phyloP scores from a whole-genome alignment of 768 basidiomycete species.

The Lyophyllum shimeji region DNA sequence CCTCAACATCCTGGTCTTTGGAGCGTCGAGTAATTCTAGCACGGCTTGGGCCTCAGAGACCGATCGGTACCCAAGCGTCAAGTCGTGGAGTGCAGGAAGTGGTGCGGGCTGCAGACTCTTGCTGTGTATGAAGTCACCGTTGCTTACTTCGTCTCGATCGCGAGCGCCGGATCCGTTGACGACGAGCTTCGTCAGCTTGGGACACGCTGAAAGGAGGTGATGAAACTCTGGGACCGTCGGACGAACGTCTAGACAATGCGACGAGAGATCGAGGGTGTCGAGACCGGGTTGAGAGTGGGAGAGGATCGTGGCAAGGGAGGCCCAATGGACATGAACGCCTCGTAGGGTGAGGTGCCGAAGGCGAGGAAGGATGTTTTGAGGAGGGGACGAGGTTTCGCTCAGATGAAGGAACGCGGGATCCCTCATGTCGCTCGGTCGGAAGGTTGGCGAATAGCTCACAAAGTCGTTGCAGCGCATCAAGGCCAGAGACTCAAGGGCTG shows the following conservation, averaged over 20 bases:
- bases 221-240: constrained; percentile 46
- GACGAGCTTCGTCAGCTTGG: constrained; percentile 40
- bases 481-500: constrained; percentile 46
- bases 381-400: constrained; percentile 16
- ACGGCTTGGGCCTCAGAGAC: constrained; percentile 34
- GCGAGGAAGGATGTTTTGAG: constrained; percentile 34
- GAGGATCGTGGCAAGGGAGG: constrained; percentile 32
- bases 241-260: constrained; percentile 53
- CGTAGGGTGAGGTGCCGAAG: constrained; percentile 49
- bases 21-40: constrained; percentile 41
- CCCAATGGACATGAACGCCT: constrained; percentile 61
- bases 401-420: constrained; percentile 33
- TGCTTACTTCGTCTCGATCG: constrained; percentile 25
- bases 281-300: constrained; percentile 42
- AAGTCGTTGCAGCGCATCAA: constrained; percentile 65
- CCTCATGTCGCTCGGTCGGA: constrained; percentile 41
- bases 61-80: constrained; percentile 47
- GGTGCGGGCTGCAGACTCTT: constrained; percentile 29
- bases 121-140: constrained; percentile 10
- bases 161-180: constrained; percentile 49
- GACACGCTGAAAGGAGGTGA: constrained; percentile 39
- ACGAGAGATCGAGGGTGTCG: constrained; percentile 46
- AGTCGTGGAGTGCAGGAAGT: constrained; percentile 36
- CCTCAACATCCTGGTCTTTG: constrained; percentile 32
- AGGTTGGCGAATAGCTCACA: constrained; percentile 41